Base-by-base conservation (phyloP, 164 flowering plant species). In the Tetrastigma voinierianum region DNA sequence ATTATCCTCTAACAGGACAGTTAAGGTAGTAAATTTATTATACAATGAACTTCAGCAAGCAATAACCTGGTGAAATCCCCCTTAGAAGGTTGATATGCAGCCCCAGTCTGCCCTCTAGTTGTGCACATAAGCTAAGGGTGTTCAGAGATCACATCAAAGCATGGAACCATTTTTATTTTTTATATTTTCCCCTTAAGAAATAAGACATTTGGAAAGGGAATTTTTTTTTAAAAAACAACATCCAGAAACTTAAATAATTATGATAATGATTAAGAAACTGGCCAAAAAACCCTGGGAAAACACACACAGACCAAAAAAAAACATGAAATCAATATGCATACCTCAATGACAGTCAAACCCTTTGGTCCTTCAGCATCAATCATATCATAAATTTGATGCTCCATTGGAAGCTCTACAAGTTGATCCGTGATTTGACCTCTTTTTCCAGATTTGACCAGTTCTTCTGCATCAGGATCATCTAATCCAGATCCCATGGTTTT, bases 361-460 rank as follows among this genome's bases (percentile, higher is more conserved):
- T 81, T 77, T 21, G 85, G 73, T 67, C 97, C 98, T 69, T 72
- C 87, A 55, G 90, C 82, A 74, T 86, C 88, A 80, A 96, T 76
- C 81, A 91, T 78, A 72, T 96, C 98, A 81, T 80, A 82, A 56
- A 93, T 74, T 81, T 90, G 99, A 64, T 84, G 85, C 68, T 89
- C 91, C 51, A 96, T 71, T 2, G 99, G 89, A 75, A 96, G 91
- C 72, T 96, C 99, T 32, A 87, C 73, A 77, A 88, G 77, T 74
- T 90, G 97, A 4, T 93, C 90, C 18, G 78, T 82, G 45, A 80
- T 66, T 59, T 77, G 89, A 61, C 78, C 77, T 63, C 76, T 75
- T 58, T 74, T 84, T 48, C 81, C 85, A 78, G 63, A 78, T 69
- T n/a, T n/a, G n/a, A n/a, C n/a, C n/a, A n/a, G 60, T 61, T 77